Percentiles rank a stretch among this genome's conserved stretches.
Conservation (phyloP, 768 basidiomycete genomes). For the Tephrocybe sp. region DNA sequence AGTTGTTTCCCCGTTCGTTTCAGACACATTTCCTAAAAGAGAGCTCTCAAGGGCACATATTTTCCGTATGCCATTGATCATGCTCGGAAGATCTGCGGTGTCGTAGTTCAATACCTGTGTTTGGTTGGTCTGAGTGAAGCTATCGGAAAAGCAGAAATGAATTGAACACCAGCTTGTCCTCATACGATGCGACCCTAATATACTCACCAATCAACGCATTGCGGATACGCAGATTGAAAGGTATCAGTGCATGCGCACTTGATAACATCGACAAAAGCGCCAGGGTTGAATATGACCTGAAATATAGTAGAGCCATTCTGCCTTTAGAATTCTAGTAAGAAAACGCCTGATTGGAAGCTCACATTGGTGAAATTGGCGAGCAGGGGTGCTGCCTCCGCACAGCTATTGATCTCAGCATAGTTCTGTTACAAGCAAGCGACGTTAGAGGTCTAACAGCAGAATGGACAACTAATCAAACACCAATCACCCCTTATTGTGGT, state of each 20-base stretch:
- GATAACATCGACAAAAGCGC: conserved; percentile 61
- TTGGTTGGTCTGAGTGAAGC: conserved; percentile 61
- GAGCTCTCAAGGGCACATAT: conserved; percentile 54
- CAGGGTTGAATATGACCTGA: conserved; percentile 65
- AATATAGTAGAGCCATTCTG: not conserved
- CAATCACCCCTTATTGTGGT: not conserved
- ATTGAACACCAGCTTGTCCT: not conserved
- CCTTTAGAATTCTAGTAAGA: not conserved
- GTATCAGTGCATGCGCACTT: conserved; percentile 59
- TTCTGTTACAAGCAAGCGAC: conserved; percentile 27
- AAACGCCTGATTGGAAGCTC: conserved; percentile 8
- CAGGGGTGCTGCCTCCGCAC: conserved; percentile 57
- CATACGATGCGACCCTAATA: not conserved
- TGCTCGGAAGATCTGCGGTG: conserved; percentile 43
- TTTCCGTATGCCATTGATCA: conserved; percentile 49
- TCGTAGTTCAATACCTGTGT: conserved; percentile 41
- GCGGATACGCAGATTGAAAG: conserved; percentile 49
- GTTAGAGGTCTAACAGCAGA: not conserved
- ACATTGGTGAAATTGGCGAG: conserved; percentile 59
- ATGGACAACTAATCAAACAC: not conserved
- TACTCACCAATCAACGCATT: conserved; percentile 67
- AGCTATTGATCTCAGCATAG: conserved; percentile 54
- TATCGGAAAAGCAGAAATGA: conserved; percentile 16
- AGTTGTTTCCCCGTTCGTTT: conserved; percentile 36
- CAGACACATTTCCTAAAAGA: conserved; percentile 52